Base-by-base conservation (phyloP, 2,329 filamentous ascomycete genomes). In the Cercospora sp. region DNA sequence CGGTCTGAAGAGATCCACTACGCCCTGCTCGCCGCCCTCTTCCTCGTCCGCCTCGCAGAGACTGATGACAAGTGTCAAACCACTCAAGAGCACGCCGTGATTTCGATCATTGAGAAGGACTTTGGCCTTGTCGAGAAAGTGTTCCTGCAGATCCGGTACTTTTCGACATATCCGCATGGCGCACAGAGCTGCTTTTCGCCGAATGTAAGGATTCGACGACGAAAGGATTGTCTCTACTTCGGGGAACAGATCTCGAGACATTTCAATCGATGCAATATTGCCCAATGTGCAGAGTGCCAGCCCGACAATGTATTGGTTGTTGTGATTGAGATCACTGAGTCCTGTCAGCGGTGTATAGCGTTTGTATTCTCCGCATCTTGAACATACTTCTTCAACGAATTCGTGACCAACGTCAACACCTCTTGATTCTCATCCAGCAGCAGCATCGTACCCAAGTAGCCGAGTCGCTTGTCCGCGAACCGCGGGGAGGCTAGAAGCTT, bases 121-220 rank as follows among this genome's bases (percentile, higher is more conserved):
- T 69, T 95, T 91, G 16, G 94, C 92, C 80, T 98, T 98, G 69
- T 99, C 95, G 67, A 97, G 79, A 77, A 99, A 99, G 81, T 99
- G 94, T 79, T 99, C 96, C 80, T 97, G 93, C 64, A 99, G 83
- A 79, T 99, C 95, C 5, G 96, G 95, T 10, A 99, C 95, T 81
- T 99, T 99, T 75, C 93, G 91, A 82, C 94, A 97, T 85, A 99
- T 97, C 73, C 94, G 89, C 95, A 99, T 99, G 61, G 95, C 95
- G 81, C 95, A 99, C n/a, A 99, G 86, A 3, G 95, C 95, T 18
- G 95, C 95, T 84, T 99, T 99, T 74, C 95, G 89, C 75, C 95
- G 88, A 78, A 99, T 97, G 79, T 99, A 99, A n/a, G 95, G 95
- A 79, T 99, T 99, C 63, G 93, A 90, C 60, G 94, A 97, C 51